Percentiles rank a stretch among this genome's conserved stretches.
Conservation (phyloP, 1,139 yeast genomes). For the Saccharomyces hybrid region DNA sequence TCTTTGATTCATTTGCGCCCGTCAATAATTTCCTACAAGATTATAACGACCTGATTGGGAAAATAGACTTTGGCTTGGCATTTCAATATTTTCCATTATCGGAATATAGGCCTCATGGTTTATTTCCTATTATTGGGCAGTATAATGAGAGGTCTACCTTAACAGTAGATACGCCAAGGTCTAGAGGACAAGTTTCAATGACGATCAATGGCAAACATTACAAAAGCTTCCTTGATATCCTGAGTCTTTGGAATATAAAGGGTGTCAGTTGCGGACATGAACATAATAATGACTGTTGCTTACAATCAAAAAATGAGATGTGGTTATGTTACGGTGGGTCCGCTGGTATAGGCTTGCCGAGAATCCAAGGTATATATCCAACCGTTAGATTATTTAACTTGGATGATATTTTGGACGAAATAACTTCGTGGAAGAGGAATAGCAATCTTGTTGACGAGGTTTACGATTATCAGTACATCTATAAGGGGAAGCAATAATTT, state of each 20-base stretch:
- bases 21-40: neutral
- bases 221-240: conserved; percentile 10
- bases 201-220: neutral
- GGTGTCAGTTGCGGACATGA: conserved; percentile 49
- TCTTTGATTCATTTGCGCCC: conserved; percentile 10
- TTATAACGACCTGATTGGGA: conserved; percentile 1
- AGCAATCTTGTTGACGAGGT: conserved; percentile 31
- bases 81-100: conserved; percentile 48
- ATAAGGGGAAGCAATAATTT: conserved; percentile 2
- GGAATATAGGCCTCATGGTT: conserved; percentile 44
- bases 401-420: conserved; percentile 35
- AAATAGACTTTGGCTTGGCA: conserved; percentile 22
- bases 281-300: conserved; percentile 49
- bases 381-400: conserved; percentile 41
- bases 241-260: conserved; percentile 22
- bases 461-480: conserved; percentile 29
- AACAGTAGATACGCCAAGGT: conserved; percentile 15
- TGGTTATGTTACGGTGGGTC: conserved; percentile 56
- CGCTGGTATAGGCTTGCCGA: conserved; percentile 44
- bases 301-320: conserved; percentile 27
- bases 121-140: conserved; percentile 42
- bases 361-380: conserved; percentile 34
- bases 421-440: conserved; percentile 47
- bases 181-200: neutral
- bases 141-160: conserved; percentile 42